phyloP scores from a whole-genome alignment of 257 asterid species.

The Striga asiatica region DNA sequence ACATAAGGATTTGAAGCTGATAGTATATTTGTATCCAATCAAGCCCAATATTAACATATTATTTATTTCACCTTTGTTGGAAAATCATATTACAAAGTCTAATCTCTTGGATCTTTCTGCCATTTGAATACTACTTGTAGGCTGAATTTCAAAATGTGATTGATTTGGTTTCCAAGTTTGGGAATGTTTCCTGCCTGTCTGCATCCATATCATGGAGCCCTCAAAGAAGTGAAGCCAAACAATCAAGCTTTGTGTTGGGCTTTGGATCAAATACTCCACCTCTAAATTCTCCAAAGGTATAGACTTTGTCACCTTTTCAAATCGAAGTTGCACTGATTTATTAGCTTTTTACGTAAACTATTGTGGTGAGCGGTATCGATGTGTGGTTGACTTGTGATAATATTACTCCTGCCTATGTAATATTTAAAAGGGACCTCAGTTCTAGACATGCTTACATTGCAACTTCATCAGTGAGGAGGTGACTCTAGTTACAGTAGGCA shows the following conservation, averaged over 20 bases:
- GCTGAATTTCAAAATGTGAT: slow-evolving; percentile 82
- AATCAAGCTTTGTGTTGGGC: slow-evolving; percentile 76
- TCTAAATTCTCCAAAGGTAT: slow-evolving; percentile 79
- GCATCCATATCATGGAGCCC: slow-evolving; percentile 93
- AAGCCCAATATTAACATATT: too few species aligned
- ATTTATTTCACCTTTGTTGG: background rate
- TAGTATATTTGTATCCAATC: too few species aligned
- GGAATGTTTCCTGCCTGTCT: slow-evolving; percentile 49
- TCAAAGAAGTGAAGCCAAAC: slow-evolving; percentile 49
- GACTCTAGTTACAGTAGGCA: too few species aligned
- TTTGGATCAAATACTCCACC: slow-evolving; percentile 55
- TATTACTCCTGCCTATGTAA: too few species aligned
- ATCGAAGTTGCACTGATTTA: too few species aligned
- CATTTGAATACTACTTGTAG: slow-evolving; percentile 20
- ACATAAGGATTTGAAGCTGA: too few species aligned
- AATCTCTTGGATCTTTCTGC: background rate
- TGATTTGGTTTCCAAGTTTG: slow-evolving; percentile 62
- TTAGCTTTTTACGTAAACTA: too few species aligned
- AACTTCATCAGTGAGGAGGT: too few species aligned
- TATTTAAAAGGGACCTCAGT: background rate
- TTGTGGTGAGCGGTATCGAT: too few species aligned
- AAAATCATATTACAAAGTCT: background rate
- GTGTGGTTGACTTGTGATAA: too few species aligned
- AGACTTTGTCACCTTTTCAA: slow-evolving; percentile 3
- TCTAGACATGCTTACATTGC: background rate